A percentile compares a stretch with the other conserved stretches of the same genome.
Evolutionary conservation across 306 rosid species (phyloP).

Genomic region (Acacia melanoxylon): DNA sequence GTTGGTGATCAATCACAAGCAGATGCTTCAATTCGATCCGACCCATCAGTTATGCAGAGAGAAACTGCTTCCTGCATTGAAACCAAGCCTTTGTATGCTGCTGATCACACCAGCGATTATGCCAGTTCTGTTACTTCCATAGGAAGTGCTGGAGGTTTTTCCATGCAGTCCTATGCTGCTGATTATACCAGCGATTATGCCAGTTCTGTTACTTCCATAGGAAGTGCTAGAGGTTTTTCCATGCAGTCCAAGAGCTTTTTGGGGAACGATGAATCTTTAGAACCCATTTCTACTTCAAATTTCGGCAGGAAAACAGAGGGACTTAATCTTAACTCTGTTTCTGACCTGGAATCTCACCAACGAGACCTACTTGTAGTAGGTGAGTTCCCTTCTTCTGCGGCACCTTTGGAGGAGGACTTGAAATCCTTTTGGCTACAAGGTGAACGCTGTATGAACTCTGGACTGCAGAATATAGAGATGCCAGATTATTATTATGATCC

Average conservation of each 20-base stretch:
- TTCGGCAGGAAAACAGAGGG: constrained; percentile 46
- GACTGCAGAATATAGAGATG: constrained; percentile 45
- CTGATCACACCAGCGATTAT: constrained; percentile 36
- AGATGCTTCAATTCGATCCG: constrained; percentile 44
- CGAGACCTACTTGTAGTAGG: constrained; percentile 37
- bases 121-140: constrained; percentile 36
- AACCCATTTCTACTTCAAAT: constrained; percentile 45
- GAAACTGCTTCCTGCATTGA: constrained; percentile 40
- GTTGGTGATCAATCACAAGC: constrained; percentile 45
- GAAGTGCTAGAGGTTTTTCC: constrained; percentile 37
- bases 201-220: constrained; percentile 36
- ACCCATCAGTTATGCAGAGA: constrained; percentile 34
- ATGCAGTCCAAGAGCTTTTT: constrained; percentile 38
- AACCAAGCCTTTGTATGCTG: constrained; percentile 40
- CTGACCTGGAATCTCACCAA: constrained; percentile 50
- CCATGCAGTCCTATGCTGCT: constrained; percentile 40
- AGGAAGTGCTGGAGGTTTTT: constrained; percentile 34
- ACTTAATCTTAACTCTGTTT: constrained; percentile 32
- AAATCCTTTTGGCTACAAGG: constrained; percentile 43
- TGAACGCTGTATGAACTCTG: constrained; percentile 49
- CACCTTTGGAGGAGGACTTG: constrained; percentile 54
- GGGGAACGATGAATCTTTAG: constrained; percentile 45
- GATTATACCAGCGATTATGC: constrained; percentile 35
- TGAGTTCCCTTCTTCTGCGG: constrained; percentile 37
- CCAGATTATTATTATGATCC: constrained; percentile 49